Evolutionary conservation across 768 basidiomycete genomes (phyloP).

Genomic region (Arthromyces matolae): DNA sequence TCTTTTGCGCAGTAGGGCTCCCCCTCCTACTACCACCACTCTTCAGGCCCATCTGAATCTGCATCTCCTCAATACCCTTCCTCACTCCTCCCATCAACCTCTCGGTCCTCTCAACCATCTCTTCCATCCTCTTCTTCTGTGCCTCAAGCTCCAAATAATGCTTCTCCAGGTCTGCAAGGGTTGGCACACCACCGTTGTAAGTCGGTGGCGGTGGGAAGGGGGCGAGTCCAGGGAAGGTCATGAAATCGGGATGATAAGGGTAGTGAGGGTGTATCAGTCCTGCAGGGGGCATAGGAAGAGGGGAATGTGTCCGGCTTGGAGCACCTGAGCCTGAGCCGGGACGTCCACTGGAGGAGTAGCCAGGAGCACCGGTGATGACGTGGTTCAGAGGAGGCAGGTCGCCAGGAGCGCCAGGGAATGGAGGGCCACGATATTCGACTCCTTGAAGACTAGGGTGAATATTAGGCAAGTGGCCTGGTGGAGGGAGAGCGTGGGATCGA

Average conservation of each 20-base stretch:
- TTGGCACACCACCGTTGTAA: conserved; percentile 31
- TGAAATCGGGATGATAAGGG: conserved; percentile 34
- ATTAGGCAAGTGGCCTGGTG: conserved; percentile 11
- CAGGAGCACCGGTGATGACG: too few species aligned
- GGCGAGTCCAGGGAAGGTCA: not conserved
- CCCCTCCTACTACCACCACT: conserved; percentile 32
- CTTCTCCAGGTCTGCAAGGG: conserved; percentile 59
- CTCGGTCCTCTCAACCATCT: conserved; percentile 74
- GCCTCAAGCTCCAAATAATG: conserved; percentile 66
- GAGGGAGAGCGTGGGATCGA: conserved; percentile 7
- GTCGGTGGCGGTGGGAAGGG: conserved; percentile 1
- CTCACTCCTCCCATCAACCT: conserved; percentile 67
- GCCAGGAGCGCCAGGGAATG: conserved; percentile 44
- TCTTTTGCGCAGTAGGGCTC: conserved; percentile 9
- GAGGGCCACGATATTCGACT: conserved; percentile 9
- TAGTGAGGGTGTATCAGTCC: conserved; percentile 13
- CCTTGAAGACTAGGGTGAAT: conserved; percentile 18
- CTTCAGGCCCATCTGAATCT: conserved; percentile 25
- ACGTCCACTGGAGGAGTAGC: conserved; percentile 47
- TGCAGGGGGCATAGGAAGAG: conserved; percentile 29
- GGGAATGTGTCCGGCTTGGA: conserved; percentile 73
- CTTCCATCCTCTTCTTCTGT: conserved; percentile 62
- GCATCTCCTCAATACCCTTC: conserved; percentile 75
- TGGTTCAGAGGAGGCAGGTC: conserved; percentile 54
- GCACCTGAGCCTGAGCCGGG: conserved; percentile 62